Evolutionary conservation across 1,139 yeast genomes (phyloP), one percentile per base, ranked within the genome.

Genomic region (Yamadazyma pseudoaaseri): DNA sequence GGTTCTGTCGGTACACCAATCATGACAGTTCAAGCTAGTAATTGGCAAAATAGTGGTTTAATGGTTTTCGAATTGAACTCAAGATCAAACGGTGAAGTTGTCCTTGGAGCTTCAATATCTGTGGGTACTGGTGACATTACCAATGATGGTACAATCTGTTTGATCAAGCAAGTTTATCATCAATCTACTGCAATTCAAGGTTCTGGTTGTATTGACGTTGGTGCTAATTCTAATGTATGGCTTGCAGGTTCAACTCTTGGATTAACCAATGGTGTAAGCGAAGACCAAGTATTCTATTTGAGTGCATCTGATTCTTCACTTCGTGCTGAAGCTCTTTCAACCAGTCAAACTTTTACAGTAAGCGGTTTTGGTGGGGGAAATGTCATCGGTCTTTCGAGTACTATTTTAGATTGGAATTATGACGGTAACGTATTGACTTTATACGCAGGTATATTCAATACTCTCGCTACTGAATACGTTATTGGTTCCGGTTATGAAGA

Each of bases 361-460:
- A 52, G 51, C 20, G 66, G 65, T 21, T 62, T 51, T 36, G 68
- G 68, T 34, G 46, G 45, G 34, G 58, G 62, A 6, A 62, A 62
- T 34, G 36, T 40, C 11, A 48, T 62, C 31, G 60, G 57, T 31
- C 27, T 59, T 15, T 44, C 41, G 27, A 16, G 44, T 18, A 41
- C 58, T 6, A 41, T 57, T 28, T 26, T 45, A 16, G 17, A 33
- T 3, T 22, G 30, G 13, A 31, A 35, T n/a, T 37, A 49, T 23
- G 20, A 42, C 21, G 46, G 46, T 18, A 28, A 30, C 13, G 33
- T 49, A 13, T 37, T 37, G 21, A 35, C 34, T 5, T 21, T 36
- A 8, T 22, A 23, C 23, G 33, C 34, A 6, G 38, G 36, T 21
- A 4, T 24, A 8, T 26, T 30, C 13, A 14, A 16, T 12, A 37